A percentile compares a stretch with the other conserved stretches of the same genome.
phyloP scores from a whole-genome alignment of 495 filamentous ascomycete species.

The Hypoxylon perforatum region DNA sequence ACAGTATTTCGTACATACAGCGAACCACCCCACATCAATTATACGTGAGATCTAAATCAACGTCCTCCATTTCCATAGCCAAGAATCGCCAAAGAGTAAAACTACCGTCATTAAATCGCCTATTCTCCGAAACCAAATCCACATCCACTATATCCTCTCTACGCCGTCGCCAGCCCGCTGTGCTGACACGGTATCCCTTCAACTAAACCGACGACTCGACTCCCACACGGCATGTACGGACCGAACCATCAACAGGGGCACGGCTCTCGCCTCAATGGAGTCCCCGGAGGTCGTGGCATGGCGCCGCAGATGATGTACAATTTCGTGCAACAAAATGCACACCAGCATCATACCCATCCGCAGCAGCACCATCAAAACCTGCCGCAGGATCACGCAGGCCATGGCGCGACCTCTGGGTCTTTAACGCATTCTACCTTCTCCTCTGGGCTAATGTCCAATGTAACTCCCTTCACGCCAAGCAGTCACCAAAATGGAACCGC shows the following conservation, averaged over 20 bases:
- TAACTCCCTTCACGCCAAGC: conserved; percentile 78
- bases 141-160: neutral
- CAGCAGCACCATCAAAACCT: conserved; percentile 77
- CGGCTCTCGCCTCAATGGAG: conserved; percentile 74
- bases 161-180: neutral
- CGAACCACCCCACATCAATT: conserved; percentile 15
- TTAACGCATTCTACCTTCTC: conserved; percentile 86
- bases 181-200: too few relatives aligned
- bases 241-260: conserved; percentile 84
- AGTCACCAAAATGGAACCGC: conserved; percentile 81
- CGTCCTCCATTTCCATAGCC: neutral
- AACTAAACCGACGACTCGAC: neutral
- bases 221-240: conserved; percentile 76
- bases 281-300: conserved; percentile 57
- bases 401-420: conserved; percentile 63
- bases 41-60: neutral
- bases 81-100: conserved; percentile 15
- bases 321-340: conserved; percentile 69
- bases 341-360: conserved; percentile 75
- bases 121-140: neutral
- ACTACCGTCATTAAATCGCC: conserved; percentile 11
- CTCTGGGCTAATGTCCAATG: conserved; percentile 74
- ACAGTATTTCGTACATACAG: conserved; percentile 33
- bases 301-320: conserved; percentile 73
- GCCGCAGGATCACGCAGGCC: conserved; percentile 77